phyloP scores from a whole-genome alignment of 2,329 filamentous ascomycete species.

The Setomelanomma holmii region DNA sequence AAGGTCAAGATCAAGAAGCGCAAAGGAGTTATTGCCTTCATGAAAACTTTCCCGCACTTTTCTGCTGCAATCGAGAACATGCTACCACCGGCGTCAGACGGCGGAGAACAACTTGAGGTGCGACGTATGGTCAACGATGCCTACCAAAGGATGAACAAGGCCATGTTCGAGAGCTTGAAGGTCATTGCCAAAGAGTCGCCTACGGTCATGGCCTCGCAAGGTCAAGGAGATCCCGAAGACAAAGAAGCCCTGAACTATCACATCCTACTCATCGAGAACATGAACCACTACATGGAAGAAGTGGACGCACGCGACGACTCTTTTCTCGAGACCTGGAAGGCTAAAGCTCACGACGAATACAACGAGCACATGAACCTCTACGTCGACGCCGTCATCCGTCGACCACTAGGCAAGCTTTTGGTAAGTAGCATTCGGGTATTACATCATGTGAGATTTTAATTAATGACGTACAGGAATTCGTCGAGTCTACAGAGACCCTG shows the following conservation, averaged over 20 bases:
- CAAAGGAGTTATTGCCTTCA: slow-evolving; percentile 94
- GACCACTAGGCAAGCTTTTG: slow-evolving; percentile 87
- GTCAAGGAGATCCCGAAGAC: slow-evolving; percentile 74
- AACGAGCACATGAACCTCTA: slow-evolving; percentile 88
- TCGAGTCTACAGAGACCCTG: slow-evolving; percentile 84
- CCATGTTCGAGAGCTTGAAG: slow-evolving; percentile 97
- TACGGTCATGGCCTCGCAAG: slow-evolving; percentile 59
- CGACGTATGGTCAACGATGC: slow-evolving; percentile 83
- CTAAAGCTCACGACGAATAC: slow-evolving; percentile 78
- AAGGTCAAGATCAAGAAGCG: slow-evolving; percentile 99
- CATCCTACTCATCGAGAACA: slow-evolving; percentile 96
- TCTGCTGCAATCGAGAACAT: slow-evolving; percentile 84
- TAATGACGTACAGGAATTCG: slow-evolving; percentile 67
- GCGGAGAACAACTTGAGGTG: slow-evolving; percentile 68
- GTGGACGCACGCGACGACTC: slow-evolving; percentile 77
- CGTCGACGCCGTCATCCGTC: slow-evolving; percentile 83
- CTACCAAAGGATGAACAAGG: slow-evolving; percentile 86
- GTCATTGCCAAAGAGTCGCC: slow-evolving; percentile 83
- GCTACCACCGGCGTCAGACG: slow-evolving; percentile 61
- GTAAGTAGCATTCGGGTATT: slow-evolving; percentile 47
- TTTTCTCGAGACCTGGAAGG: slow-evolving; percentile 82
- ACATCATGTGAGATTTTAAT: neutral
- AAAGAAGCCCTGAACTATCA: slow-evolving; percentile 98
- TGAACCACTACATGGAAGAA: slow-evolving; percentile 96
- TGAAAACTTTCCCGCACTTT: slow-evolving; percentile 91